Conservation (phyloP, 345 rosid species). For the Salix exigua region DNA sequence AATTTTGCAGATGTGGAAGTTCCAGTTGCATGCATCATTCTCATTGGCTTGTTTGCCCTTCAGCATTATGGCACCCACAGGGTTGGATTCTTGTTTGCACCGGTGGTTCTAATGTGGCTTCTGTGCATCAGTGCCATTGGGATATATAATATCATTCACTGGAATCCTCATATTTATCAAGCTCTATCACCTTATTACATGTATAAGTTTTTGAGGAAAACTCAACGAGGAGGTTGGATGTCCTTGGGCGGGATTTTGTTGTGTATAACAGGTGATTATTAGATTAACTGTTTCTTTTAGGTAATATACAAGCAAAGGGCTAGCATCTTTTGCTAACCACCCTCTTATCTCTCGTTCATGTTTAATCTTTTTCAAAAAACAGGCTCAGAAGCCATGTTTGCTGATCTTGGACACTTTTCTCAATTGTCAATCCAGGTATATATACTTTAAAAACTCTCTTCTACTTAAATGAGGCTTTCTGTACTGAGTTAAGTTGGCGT, state of each 20-base stretch:
- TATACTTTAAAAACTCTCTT: background rate
- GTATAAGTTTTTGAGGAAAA: conserved; percentile 71
- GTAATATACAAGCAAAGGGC: background rate
- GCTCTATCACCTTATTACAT: conserved; percentile 84
- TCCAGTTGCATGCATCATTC: conserved; percentile 72
- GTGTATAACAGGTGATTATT: conserved; percentile 66
- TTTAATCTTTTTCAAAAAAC: background rate
- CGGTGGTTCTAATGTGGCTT: conserved; percentile 73
- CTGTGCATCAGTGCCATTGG: conserved; percentile 77
- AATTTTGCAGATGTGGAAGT: conserved; percentile 68
- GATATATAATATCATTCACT: conserved; percentile 59
- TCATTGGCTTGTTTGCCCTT: conserved; percentile 78
- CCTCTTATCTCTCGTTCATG: background rate
- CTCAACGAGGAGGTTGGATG: conserved; percentile 80
- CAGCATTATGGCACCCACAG: conserved; percentile 90
- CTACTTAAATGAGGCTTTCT: background rate
- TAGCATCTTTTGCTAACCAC: background rate
- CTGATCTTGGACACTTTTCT: conserved; percentile 92
- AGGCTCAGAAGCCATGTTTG: conserved; percentile 99
- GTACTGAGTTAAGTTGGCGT: background rate
- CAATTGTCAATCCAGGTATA: conserved; percentile 83
- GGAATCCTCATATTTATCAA: conserved; percentile 86
- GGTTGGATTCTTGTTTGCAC: conserved; percentile 88
- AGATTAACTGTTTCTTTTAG: background rate
- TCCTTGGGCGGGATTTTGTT: conserved; percentile 83